Evolutionary conservation across 2,329 filamentous ascomycete species (phyloP).

Genomic region (Sporothrix protearum): DNA sequence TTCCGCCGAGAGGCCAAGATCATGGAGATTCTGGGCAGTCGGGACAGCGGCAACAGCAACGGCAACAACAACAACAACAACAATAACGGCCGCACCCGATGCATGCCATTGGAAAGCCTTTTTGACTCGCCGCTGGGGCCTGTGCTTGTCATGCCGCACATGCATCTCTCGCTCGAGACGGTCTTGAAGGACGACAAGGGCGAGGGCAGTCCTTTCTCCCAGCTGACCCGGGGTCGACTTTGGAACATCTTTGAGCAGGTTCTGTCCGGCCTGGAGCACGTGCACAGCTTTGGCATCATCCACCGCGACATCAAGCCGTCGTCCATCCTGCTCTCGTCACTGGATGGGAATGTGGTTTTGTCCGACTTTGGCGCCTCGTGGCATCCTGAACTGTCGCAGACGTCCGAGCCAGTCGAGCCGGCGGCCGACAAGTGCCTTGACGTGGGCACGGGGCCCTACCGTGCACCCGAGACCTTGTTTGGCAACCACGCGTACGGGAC

Average conservation of each 20-base stretch:
- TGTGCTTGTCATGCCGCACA: constrained; percentile 80
- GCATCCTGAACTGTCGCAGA: constrained; percentile 58
- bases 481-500: constrained; percentile 70
- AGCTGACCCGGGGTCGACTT: constrained; percentile 31
- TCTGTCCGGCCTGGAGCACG: constrained; percentile 64
- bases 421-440: constrained; percentile 73
- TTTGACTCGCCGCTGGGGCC: constrained; percentile 42
- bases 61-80: constrained; percentile 46
- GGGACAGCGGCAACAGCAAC: constrained; percentile 49
- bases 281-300: constrained; percentile 75
- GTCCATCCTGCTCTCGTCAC: constrained; percentile 70
- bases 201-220: background rate
- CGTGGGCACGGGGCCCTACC: constrained; percentile 87
- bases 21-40: constrained; percentile 40
- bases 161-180: constrained; percentile 68
- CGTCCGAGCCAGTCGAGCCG: constrained; percentile 54
- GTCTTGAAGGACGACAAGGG: constrained; percentile 51
- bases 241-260: constrained; percentile 66
- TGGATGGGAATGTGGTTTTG: constrained; percentile 66
- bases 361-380: constrained; percentile 93
- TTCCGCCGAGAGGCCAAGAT: constrained; percentile 75
- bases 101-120: constrained; percentile 60
- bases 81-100: constrained; percentile 53
- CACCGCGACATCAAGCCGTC: constrained; percentile 94
- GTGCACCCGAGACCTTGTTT: constrained; percentile 84